phyloP scores from a whole-genome alignment of 441 rosid genomes.

The Biscutella laevigata region DNA sequence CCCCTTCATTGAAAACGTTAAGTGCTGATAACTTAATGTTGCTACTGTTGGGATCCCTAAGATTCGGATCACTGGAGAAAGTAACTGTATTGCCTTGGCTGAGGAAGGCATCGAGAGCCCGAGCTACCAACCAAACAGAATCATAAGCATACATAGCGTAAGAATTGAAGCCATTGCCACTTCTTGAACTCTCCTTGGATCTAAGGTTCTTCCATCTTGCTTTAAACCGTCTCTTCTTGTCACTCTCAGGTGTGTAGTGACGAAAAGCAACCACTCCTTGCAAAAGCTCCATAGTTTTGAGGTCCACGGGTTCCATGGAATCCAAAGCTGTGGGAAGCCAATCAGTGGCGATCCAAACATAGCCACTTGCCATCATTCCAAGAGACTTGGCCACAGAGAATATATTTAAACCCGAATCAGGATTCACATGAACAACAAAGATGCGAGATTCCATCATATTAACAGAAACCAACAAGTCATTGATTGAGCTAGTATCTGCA shows the following conservation, averaged over 20 bases:
- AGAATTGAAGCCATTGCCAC: conserved; percentile 44
- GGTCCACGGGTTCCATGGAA: conserved; percentile 36
- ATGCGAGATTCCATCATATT: conserved; percentile 77
- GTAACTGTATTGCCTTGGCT: conserved; percentile 47
- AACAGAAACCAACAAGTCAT: conserved; percentile 43
- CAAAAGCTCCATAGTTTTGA: conserved; percentile 49
- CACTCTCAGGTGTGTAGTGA: conserved; percentile 64
- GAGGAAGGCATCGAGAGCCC: conserved; percentile 57
- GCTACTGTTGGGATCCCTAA: conserved; percentile 40
- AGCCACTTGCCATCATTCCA: conserved; percentile 58
- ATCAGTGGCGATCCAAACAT: conserved; percentile 94
- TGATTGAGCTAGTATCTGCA: conserved; percentile 36
- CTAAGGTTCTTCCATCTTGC: conserved; percentile 49
- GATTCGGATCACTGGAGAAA: conserved; percentile 52
- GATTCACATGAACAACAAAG: conserved; percentile 79
- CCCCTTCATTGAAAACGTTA: conserved; percentile 59
- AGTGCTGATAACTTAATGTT: conserved; percentile 48
- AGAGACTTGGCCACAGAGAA: conserved; percentile 62
- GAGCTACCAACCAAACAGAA: conserved; percentile 85
- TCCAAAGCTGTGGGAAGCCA: conserved; percentile 82
- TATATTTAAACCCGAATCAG: conserved; percentile 66
- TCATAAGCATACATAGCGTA: conserved; percentile 87
- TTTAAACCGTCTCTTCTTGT: conserved; percentile 37
- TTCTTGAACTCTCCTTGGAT: conserved; percentile 25
- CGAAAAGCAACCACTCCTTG: conserved; percentile 87